A percentile compares a stretch with the other conserved stretches of the same genome.
Conservation (phyloP, 352 stramenopile genomes). For the Pythium coloratum region DNA sequence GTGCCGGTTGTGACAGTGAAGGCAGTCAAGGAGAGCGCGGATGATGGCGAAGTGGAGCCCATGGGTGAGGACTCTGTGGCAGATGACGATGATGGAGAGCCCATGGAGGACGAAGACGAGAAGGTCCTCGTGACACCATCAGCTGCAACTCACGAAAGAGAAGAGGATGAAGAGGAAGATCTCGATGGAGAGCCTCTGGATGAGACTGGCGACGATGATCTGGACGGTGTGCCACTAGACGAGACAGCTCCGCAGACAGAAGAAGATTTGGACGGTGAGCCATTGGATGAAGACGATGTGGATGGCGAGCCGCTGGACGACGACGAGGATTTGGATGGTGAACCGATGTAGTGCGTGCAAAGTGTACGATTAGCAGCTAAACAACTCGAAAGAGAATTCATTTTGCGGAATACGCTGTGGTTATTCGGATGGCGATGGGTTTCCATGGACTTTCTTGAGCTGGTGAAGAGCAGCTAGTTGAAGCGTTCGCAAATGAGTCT, state of each 20-base stretch:
- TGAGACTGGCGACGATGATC: background rate
- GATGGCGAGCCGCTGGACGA: conserved; percentile 42
- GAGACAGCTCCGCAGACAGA: background rate
- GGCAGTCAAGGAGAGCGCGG: background rate
- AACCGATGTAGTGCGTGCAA: conserved; percentile 6
- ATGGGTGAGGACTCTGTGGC: background rate
- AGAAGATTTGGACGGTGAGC: conserved; percentile 34
- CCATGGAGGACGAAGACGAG: background rate
- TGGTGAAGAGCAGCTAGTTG: conserved; percentile 51
- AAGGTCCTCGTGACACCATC: background rate
- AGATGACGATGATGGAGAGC: background rate
- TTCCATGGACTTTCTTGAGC: background rate
- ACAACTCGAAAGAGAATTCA: conserved; percentile 21
- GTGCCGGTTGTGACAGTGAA: background rate
- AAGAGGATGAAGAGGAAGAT: background rate
- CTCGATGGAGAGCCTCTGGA: background rate
- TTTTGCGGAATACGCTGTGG: conserved; percentile 39
- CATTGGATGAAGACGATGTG: conserved; percentile 40
- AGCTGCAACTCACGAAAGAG: background rate
- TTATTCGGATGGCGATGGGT: conserved; percentile 1
- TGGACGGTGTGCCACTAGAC: conserved; percentile 5
- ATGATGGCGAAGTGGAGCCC: background rate
- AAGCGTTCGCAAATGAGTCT: conserved; percentile 56
- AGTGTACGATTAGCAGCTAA: conserved; percentile 10
- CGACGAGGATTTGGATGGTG: conserved; percentile 28